Base-by-base conservation (phyloP, 768 basidiomycete species). In the Lactifluus echinatus region DNA sequence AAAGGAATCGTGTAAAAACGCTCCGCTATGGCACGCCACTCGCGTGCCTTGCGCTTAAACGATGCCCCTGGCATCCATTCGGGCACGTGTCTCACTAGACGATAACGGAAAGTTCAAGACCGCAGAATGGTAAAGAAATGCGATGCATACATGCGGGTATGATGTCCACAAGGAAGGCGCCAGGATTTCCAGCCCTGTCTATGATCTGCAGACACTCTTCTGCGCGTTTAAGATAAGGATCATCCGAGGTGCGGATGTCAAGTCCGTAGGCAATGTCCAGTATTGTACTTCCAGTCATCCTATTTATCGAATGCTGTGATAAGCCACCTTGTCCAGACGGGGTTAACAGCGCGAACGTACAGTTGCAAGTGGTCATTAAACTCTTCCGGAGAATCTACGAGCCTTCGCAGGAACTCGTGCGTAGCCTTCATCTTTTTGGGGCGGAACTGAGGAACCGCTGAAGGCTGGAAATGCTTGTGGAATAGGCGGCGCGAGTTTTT, bases 321-420 rank as follows among this genome's bases (percentile, higher is more conserved):
- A 23, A 43, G 39, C 19, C 14, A 14, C 33, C 8, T 40, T 14
- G 10, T 19, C 14, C 2, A 14, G 2, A 36, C 8, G 3, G n/a
- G 23, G 23, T 3, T 15, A 11, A 19, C 8, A 7, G 33, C 11
- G n/a, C 2, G 26, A 31, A 48, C 69, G 11, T 60, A 73, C 76
- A 72, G 69, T 39, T 67, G 66, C 31, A 76, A 59, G 36, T 73
- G 72, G 11, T 67, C 67, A 8, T 68, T 54, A 21, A 72, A 65
- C 52, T 67, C 65, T 2, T 71, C 67, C 24, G 74, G 72, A 12
- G 64, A 61, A 7, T 69, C 66, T 15, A 73, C 47, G 19, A 77
- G 65, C 15, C 64, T 66, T 12, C 64, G 63, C 39, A 76, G 67
- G 29, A 74, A 62, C 8, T 57, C 62, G 49, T 71, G 69, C 8